Evolutionary conservation across 352 stramenopile species (phyloP), one percentile per base, ranked within the genome.

Genomic region (Phytophthora hybrid): DNA sequence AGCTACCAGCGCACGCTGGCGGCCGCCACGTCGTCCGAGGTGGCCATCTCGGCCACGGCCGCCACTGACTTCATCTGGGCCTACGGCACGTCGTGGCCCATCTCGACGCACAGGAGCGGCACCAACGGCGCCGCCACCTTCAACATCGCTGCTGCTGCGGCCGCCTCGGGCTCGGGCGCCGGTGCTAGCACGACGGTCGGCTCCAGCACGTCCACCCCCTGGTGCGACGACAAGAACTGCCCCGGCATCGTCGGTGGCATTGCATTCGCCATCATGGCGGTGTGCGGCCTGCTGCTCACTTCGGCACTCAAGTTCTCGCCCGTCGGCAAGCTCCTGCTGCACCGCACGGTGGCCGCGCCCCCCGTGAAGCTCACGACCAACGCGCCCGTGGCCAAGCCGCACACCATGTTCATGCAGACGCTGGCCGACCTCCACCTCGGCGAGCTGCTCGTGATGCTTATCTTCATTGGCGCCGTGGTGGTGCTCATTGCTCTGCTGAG

Each of bases 1-100:
- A 90, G 78, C 66, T 93, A 87, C 73, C 84, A 94, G 73, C 85
- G 89, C 31, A 83, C 81, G 44, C 64, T 95, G 21, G 80, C 76
- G 10, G 86, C 83, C 9, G 73, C 78, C 19, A 77, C 81, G 4
- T 46, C 69, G 4, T 80, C 78, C 21, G 85, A 93, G 59, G 77
- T 96, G 11, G 63, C 65, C 1, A 77, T 94, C 58, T 78, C 80
- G 26, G 53, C 83, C 9, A 79, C 63, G 9, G 67, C 23, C 5
- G 58, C 70, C 0, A 76, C 74, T 10, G 73, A 81, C 37, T 87
- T 93, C 61, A 89, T 94, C 60, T 96, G 89, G 89, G 81, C 85
- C 11, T 93, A 93, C 69, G 85, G 82, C 49, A 82, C 72, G 3
- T 87, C 82, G 63, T 93, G 83, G 84, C 84, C 86, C 8, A 91